Percentiles rank a stretch among this genome's conserved stretches.
Evolutionary conservation across 768 basidiomycete species (phyloP).

Genomic region (Suillus subalutaceus): DNA sequence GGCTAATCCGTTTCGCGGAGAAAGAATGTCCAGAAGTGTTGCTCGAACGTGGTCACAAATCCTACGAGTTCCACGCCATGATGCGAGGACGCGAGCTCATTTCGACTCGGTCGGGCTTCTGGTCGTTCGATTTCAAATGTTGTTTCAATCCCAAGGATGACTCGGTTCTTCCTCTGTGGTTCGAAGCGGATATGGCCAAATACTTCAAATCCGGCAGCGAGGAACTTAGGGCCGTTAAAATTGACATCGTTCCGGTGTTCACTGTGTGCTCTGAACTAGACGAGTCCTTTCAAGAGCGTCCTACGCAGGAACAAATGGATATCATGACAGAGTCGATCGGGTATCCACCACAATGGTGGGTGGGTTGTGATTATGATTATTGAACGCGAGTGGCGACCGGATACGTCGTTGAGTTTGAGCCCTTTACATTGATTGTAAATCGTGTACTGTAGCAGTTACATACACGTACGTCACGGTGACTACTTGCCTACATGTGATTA

Average conservation of each 20-base stretch:
- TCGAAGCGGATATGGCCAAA: background rate
- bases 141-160: conserved; percentile 1
- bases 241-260: background rate
- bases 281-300: background rate
- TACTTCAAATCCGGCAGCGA: background rate
- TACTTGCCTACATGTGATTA: too few relatives aligned
- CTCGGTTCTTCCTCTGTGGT: background rate
- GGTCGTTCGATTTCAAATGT: background rate
- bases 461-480: too few relatives aligned
- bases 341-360: background rate
- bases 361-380: too few relatives aligned
- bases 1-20: background rate
- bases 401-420: too few relatives aligned
- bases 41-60: background rate
- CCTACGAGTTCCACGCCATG: background rate
- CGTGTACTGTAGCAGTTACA: too few relatives aligned
- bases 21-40: background rate
- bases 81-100: background rate
- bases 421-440: too few relatives aligned
- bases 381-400: too few relatives aligned
- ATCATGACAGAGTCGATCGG: background rate
- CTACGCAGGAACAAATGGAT: background rate
- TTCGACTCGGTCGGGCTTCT: background rate
- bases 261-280: background rate
- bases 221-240: background rate